Percentiles rank a stretch among this genome's conserved stretches.
Conservation (phyloP, 192 early-diverging fungal species). For the Endogone sp. region DNA sequence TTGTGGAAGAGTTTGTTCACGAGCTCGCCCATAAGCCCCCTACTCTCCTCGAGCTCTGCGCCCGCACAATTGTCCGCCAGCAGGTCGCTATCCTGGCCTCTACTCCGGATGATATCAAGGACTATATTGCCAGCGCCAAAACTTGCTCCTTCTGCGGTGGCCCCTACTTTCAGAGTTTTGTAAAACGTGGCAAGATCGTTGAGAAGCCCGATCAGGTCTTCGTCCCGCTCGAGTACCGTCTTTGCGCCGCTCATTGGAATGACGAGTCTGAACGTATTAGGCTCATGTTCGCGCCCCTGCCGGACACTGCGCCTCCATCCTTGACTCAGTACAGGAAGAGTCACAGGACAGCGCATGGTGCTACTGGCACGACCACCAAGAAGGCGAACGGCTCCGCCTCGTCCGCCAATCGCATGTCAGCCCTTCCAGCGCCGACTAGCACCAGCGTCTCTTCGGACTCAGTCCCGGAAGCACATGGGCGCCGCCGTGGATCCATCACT, state of each 20-base stretch:
- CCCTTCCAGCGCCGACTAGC: neutral
- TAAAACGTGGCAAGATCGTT: conserved; percentile 56
- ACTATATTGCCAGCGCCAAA: conserved; percentile 55
- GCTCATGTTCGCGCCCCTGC: conserved; percentile 43
- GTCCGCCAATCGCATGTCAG: neutral
- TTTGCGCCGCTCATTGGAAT: conserved; percentile 77
- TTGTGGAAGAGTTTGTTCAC: conserved; percentile 38
- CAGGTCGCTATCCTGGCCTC: conserved; percentile 51
- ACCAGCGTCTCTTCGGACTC: neutral
- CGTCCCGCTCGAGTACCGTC: conserved; percentile 63
- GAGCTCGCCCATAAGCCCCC: conserved; percentile 48
- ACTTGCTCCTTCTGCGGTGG: conserved; percentile 75
- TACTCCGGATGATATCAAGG: conserved; percentile 51
- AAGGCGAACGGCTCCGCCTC: neutral
- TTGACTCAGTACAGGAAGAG: no score
- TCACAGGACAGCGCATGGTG: no score
- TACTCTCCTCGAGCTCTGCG: conserved; percentile 70
- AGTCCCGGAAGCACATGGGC: neutral
- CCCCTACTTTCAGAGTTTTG: conserved; percentile 67
- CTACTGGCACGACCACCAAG: neutral
- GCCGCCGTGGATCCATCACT: neutral
- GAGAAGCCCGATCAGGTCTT: conserved; percentile 46
- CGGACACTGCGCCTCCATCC: conserved; percentile 5
- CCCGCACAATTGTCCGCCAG: conserved; percentile 66
- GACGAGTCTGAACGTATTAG: conserved; percentile 63